phyloP scores from a whole-genome alignment of 495 filamentous ascomycete species.

The Cudoniella acicularis region DNA sequence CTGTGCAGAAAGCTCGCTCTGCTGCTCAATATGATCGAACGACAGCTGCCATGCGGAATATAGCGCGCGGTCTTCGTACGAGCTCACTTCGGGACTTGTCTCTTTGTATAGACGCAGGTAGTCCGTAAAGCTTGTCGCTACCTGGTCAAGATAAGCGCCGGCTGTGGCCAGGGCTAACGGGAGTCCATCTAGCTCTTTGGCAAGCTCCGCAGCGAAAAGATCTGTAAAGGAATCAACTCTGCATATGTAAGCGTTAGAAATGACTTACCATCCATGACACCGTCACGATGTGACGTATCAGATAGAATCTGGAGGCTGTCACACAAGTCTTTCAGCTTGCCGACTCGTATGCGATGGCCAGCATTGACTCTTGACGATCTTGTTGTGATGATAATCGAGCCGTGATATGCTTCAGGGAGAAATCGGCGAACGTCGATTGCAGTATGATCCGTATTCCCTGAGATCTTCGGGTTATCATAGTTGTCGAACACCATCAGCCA shows the following conservation, averaged over 20 bases:
- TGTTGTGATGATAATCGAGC: constrained; percentile 37
- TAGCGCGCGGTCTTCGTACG: constrained; percentile 30
- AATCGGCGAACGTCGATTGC: constrained; percentile 29
- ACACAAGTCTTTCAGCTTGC: constrained; percentile 27
- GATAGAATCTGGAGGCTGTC: constrained; percentile 33
- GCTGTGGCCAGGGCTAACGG: constrained; percentile 30
- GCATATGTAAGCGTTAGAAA: background rate
- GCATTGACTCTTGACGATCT: constrained; percentile 27
- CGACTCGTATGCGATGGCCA: constrained; percentile 26
- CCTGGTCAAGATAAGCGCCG: constrained; percentile 29
- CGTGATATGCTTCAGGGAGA: constrained; percentile 31
- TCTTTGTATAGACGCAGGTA: constrained; percentile 21
- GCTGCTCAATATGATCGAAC: constrained; percentile 35
- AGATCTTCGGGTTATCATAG: constrained; percentile 31
- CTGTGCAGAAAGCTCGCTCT: constrained; percentile 31
- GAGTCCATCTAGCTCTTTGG: constrained; percentile 25
- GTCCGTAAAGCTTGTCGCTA: constrained; percentile 11
- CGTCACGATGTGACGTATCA: constrained; percentile 26
- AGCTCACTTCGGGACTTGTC: constrained; percentile 21
- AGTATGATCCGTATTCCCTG: constrained; percentile 11
- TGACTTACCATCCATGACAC: constrained; percentile 14
- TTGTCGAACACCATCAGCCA: constrained; percentile 43
- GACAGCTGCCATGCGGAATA: constrained; percentile 43
- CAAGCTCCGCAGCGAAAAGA: constrained; percentile 15
- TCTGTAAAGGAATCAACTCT: constrained; percentile 8